A percentile compares a stretch with the other conserved stretches of the same genome.
Conservation (phyloP, 257 asterid genomes). For the Ophiorrhiza pumila region DNA sequence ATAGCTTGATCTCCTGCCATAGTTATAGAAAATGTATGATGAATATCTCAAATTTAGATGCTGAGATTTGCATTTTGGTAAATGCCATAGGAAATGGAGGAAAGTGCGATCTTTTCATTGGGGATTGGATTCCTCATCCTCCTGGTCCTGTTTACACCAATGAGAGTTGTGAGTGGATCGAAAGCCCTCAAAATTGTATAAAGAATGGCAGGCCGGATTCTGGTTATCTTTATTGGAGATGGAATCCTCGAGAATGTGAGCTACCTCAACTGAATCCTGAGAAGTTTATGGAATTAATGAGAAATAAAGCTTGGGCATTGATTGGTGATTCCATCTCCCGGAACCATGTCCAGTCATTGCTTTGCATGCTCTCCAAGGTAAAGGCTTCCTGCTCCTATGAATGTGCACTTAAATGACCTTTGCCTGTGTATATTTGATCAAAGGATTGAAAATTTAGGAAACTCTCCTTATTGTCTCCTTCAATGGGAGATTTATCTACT, state of each 20-base stretch:
- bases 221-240: conserved; percentile 73
- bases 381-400: neutral
- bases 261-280: conserved; percentile 43
- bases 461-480: neutral
- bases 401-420: neutral
- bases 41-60: neutral
- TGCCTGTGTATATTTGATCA: neutral
- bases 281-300: conserved; percentile 62
- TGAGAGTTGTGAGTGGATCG: conserved; percentile 58
- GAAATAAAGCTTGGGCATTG: conserved; percentile 62
- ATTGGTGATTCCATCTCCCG: conserved; percentile 81
- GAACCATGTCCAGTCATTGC: conserved; percentile 74
- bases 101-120: conserved; percentile 54
- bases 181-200: conserved; percentile 64
- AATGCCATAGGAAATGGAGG: conserved; percentile 27
- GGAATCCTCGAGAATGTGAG: conserved; percentile 71
- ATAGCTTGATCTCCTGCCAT: neutral
- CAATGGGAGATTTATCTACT: neutral
- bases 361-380: conserved; percentile 74
- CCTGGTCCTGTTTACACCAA: conserved; percentile 67
- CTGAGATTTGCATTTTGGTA: conserved; percentile 9
- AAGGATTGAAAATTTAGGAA: neutral
- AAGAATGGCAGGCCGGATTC: conserved; percentile 70
- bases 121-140: conserved; percentile 68
- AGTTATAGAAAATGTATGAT: neutral